Evolutionary conservation across 2,329 filamentous ascomycete species (phyloP).

Genomic region (Ceratocystis variospora): DNA sequence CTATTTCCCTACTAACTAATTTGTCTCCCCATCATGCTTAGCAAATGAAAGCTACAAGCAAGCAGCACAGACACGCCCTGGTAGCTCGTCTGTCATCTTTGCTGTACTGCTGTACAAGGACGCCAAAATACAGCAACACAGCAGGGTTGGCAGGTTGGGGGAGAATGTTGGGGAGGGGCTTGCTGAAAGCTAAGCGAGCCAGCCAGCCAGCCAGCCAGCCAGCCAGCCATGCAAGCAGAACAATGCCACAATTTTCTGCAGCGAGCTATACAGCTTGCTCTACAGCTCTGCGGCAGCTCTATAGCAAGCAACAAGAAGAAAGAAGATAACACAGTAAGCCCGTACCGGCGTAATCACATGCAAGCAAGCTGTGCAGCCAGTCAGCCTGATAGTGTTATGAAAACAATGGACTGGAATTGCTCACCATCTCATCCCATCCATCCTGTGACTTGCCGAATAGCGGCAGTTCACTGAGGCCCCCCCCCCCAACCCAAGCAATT

Average conservation of each 20-base stretch:
- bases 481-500: not conserved
- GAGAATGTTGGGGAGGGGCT: not conserved
- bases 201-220: not conserved
- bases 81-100: not conserved
- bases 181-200: not conserved
- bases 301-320: not conserved
- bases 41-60: not conserved
- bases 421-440: too few relatives aligned
- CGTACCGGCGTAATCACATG: not conserved
- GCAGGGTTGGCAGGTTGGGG: not conserved
- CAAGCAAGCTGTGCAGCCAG: not conserved
- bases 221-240: not conserved
- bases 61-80: not conserved
- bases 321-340: not conserved
- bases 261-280: not conserved
- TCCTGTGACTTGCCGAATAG: not conserved
- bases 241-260: not conserved
- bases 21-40: too few relatives aligned
- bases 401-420: not conserved
- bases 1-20: too few relatives aligned
- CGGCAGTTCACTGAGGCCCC: not conserved
- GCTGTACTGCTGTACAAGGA: not conserved
- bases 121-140: not conserved
- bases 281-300: not conserved
- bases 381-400: not conserved